phyloP scores from a whole-genome alignment of 768 basidiomycete genomes.

The Termitomyces bulborhizus region DNA sequence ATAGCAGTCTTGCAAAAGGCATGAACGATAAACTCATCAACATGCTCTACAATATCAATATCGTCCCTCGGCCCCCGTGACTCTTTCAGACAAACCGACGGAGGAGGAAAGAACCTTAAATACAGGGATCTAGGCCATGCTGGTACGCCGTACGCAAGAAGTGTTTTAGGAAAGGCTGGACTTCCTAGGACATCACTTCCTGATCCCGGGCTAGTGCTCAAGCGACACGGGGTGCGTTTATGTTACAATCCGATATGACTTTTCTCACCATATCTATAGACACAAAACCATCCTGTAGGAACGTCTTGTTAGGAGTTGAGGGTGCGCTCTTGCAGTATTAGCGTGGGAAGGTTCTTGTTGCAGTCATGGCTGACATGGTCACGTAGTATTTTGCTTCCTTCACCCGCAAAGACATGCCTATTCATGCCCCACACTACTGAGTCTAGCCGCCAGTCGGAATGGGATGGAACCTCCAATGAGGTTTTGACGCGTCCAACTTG shows the following conservation, averaged over 20 bases:
- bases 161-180: constrained; percentile 38
- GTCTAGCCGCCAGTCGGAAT: too few species aligned
- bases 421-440: too few species aligned
- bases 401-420: too few species aligned
- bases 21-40: constrained; percentile 24
- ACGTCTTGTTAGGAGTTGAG: too few species aligned
- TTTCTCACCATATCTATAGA: constrained; percentile 1
- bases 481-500: too few species aligned
- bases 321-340: too few species aligned
- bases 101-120: constrained; percentile 40
- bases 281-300: constrained; percentile 42
- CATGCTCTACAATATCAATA: constrained; percentile 53
- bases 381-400: too few species aligned
- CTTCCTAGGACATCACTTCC: constrained; percentile 39
- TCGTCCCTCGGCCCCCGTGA: constrained; percentile 28
- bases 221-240: constrained; percentile 26
- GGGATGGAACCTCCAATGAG: too few species aligned
- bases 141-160: constrained; percentile 46
- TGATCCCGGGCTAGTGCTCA: constrained; percentile 49
- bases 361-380: too few species aligned
- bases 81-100: constrained; percentile 42
- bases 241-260: constrained; percentile 7
- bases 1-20: constrained; percentile 13
- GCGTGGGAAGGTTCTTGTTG: too few species aligned
- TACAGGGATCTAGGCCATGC: constrained; percentile 43